Base-by-base conservation (phyloP, 345 rosid genomes). In the Litchi chinensis region DNA sequence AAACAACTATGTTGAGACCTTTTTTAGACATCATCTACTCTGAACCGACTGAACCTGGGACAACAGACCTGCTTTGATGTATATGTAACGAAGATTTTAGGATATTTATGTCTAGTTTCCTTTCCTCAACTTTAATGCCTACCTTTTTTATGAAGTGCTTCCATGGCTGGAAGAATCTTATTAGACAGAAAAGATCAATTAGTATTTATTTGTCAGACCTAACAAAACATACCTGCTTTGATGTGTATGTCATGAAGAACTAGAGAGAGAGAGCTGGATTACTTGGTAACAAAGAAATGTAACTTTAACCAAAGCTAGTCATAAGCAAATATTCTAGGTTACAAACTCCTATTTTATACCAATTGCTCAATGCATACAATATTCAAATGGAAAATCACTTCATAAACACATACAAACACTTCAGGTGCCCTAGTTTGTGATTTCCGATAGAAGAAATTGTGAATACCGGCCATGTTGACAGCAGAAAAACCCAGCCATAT, bases 401-500 rank as follows among this genome's bases (percentile, higher is more conserved):
- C 6, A 22, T 59, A 69, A 73, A 68, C 28, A 68, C 66, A 68
- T 63, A 73, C 80, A 66, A 60, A 65, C 75, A 52, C 4, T 77
- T 48, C 41, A 60, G 70, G 62, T 10, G 46, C 37, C 68, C 76
- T 78, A 70, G 4, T 75, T 65, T 3, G 37, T 10, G 54, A 62
- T 56, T 74, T 74, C 56, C 59, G 68, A 70, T 41, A 79, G 80
- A 82, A 78, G 82, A 82, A 75, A 40, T 54, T 40, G 67, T 79
- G 79, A 75, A 82, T 65, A 82, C 69, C 41, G 69, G 71, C 43
- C 54, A 70, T 69, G 24, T 59, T 81, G 56, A 44, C 44, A 44
- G 19, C 76, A 72, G 76, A 40, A 57, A 75, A 66, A 66, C 67
- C 43, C 62, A 19, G 70, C 67, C 48, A 37, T 48, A 56, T 59